Percentiles rank a stretch among this genome's conserved stretches.
Evolutionary conservation across 345 rosid species (phyloP).

Genomic region (Kernera saxatilis): DNA sequence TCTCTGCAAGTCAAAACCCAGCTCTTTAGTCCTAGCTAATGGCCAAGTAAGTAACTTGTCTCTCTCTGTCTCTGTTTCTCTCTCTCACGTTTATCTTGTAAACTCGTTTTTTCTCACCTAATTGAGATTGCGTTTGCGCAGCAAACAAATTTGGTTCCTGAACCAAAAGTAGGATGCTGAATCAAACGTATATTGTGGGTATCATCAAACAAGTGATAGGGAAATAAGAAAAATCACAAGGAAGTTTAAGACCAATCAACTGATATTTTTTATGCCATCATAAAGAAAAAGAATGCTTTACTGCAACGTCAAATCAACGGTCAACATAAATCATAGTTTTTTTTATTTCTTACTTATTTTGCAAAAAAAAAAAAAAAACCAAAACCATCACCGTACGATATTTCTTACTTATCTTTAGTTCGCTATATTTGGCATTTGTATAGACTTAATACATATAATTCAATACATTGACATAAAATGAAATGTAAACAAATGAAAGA

Average conservation of each 20-base stretch:
- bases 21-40: neutral
- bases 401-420: too few species aligned
- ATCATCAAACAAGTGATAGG: neutral
- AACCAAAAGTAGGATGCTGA: neutral
- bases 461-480: neutral
- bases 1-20: slow-evolving; percentile 6
- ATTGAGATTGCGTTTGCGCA: neutral
- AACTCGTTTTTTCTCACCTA: neutral
- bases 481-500: neutral
- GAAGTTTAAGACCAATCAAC: neutral
- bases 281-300: slow-evolving; percentile 25
- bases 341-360: neutral
- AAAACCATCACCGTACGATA: neutral
- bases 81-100: neutral
- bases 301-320: slow-evolving; percentile 34
- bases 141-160: slow-evolving; percentile 8
- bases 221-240: neutral
- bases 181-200: neutral
- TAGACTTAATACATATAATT: neutral
- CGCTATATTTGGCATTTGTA: neutral
- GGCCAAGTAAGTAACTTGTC: neutral
- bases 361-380: neutral
- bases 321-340: neutral
- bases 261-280: neutral
- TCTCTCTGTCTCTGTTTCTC: neutral